phyloP scores from a whole-genome alignment of 1,284 basidiomycete species.

The Irpex lacteus region DNA sequence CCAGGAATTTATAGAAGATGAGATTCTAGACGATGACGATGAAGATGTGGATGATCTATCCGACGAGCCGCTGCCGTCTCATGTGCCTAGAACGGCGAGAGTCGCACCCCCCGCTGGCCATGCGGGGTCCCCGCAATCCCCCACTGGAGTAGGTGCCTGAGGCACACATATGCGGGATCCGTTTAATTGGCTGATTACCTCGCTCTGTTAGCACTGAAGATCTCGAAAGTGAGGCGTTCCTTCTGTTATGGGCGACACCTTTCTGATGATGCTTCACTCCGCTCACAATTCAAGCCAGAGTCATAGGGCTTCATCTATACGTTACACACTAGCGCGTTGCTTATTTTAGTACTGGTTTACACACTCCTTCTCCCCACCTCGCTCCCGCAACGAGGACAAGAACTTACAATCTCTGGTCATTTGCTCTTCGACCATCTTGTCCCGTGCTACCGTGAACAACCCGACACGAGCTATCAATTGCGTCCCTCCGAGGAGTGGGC shows the following conservation, averaged over 20 bases:
- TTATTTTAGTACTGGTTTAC: neutral
- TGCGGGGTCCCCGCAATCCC: neutral
- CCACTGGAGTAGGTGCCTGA: neutral
- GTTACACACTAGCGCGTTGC: neutral
- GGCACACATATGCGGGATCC: neutral
- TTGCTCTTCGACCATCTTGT: neutral
- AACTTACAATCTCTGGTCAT: neutral
- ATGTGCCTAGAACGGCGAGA: neutral
- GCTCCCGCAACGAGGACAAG: neutral
- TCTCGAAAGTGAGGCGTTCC: neutral
- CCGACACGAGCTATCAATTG: neutral
- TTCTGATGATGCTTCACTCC: neutral
- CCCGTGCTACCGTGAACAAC: neutral
- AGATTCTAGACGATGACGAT: constrained; percentile 58
- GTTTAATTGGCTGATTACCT: neutral
- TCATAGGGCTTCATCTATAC: constrained; percentile 3
- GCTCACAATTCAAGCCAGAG: neutral
- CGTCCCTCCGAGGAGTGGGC: neutral
- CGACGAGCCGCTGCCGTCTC: constrained; percentile 24
- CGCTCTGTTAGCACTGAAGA: neutral
- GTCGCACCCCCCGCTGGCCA: neutral
- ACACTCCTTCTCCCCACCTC: neutral
- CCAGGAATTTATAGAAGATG: constrained; percentile 61
- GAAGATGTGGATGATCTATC: constrained; percentile 36
- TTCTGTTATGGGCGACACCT: neutral